These are phyloP conservation scores for Boehmeria nivea DNA, from an alignment of 306 rosid genomes.

Conservation along the genomic window DNA sequence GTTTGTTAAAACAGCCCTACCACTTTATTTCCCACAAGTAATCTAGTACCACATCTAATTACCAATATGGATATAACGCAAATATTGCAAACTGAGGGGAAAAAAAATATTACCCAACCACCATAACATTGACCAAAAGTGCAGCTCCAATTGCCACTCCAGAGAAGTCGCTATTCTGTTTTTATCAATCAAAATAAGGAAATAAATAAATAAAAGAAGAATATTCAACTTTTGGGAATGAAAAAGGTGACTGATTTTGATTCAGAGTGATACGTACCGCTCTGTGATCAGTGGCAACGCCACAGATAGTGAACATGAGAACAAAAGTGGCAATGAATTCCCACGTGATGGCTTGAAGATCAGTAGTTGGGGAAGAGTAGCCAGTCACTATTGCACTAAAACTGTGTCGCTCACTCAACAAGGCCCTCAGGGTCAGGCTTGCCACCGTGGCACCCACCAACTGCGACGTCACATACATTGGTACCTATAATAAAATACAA, in stretches of 20 bases:
- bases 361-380: constrained; percentile 18
- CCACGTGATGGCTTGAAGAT: constrained; percentile 23
- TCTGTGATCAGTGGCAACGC: constrained; percentile 44
- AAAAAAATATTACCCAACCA: constrained; percentile 31
- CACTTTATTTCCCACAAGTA: too few relatives aligned
- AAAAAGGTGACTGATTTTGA: too few relatives aligned
- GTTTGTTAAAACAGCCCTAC: too few relatives aligned
- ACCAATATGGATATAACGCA: too few relatives aligned
- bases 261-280: constrained; percentile 20
- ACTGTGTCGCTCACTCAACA: constrained; percentile 19
- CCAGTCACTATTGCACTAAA: constrained; percentile 21
- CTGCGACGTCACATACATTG: constrained; percentile 29
- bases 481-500: too few relatives aligned
- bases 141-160: constrained; percentile 47
- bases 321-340: constrained; percentile 31
- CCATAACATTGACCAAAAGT: constrained; percentile 31
- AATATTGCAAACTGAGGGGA: too few relatives aligned
- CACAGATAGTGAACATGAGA: constrained; percentile 40
- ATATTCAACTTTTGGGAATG: neutral
- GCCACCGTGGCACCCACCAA: constrained; percentile 21
- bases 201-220: neutral
- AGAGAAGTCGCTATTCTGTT: constrained; percentile 33
- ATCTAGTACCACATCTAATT: too few relatives aligned
- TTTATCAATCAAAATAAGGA: constrained; percentile 2
- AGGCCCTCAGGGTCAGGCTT: constrained; percentile 22